phyloP scores from a whole-genome alignment of 768 basidiomycete genomes.

The Mycena polygramma region DNA sequence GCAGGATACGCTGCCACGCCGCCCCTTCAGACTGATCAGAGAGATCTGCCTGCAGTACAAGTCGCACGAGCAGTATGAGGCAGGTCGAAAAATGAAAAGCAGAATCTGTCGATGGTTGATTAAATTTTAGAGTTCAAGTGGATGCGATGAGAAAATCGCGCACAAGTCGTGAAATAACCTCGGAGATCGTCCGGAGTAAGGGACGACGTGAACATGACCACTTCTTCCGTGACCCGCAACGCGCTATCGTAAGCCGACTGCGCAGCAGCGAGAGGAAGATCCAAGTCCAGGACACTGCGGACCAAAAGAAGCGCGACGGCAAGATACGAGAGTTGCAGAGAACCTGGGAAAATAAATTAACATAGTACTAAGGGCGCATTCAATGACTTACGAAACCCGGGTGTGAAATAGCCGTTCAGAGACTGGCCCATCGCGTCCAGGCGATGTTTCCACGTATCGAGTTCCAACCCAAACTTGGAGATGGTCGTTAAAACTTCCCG shows the following conservation, averaged over 20 bases:
- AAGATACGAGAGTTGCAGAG: slow-evolving; percentile 36
- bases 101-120: slow-evolving; percentile 26
- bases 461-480: slow-evolving; percentile 36
- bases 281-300: slow-evolving; percentile 34
- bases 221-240: slow-evolving; percentile 33
- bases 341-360: slow-evolving; percentile 24
- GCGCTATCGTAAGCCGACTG: slow-evolving; percentile 35
- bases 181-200: slow-evolving; percentile 35
- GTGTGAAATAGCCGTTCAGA: slow-evolving; percentile 33
- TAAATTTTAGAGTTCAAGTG: background rate
- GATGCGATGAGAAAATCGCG: background rate
- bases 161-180: slow-evolving; percentile 36
- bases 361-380: background rate
- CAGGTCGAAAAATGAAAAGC: slow-evolving; percentile 39
- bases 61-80: slow-evolving; percentile 36
- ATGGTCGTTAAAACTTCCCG: slow-evolving; percentile 32
- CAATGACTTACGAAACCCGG: slow-evolving; percentile 32
- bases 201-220: slow-evolving; percentile 35
- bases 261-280: slow-evolving; percentile 32
- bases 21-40: slow-evolving; percentile 35
- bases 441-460: slow-evolving; percentile 37
- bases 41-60: slow-evolving; percentile 35
- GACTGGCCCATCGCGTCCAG: slow-evolving; percentile 37
- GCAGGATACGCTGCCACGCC: slow-evolving; percentile 33
- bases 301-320: slow-evolving; percentile 36